Evolutionary conservation across 306 rosid genomes (phyloP).

Genomic region (Hylodesmum podocarpum): DNA sequence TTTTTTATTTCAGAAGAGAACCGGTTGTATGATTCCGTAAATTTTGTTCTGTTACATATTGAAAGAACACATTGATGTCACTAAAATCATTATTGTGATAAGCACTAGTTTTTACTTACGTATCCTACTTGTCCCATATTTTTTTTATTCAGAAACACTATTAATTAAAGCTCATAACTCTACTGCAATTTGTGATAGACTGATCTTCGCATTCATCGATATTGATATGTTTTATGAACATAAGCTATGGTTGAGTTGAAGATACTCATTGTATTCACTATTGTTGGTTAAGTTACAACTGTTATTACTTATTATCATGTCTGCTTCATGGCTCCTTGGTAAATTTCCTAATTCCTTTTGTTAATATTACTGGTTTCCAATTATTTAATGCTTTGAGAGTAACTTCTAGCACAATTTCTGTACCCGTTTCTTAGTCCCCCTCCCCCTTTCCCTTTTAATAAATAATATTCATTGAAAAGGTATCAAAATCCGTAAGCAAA

Average conservation of each 20-base stretch:
- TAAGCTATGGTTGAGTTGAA: not conserved
- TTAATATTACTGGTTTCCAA: not conserved
- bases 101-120: not conserved
- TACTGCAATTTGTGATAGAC: not conserved
- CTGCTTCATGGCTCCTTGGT: slow-evolving; percentile 4
- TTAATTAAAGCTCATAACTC: not conserved
- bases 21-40: slow-evolving; percentile 9
- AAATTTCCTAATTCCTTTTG: not conserved
- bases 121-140: not conserved
- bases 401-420: not conserved
- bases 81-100: not conserved
- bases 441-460: not conserved
- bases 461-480: not conserved
- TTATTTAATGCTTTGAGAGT: not conserved
- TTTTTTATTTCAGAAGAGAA: not conserved
- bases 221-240: slow-evolving; percentile 1
- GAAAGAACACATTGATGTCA: not conserved
- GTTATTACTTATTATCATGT: not conserved
- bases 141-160: not conserved
- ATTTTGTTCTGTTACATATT: not conserved
- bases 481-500: slow-evolving; percentile 1
- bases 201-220: not conserved
- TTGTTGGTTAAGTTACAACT: not conserved
- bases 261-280: not conserved
- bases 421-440: not conserved